Percentiles rank a stretch among this genome's conserved stretches.
Evolutionary conservation across 108 stramenopile genomes (phyloP).

Genomic region (Poteriospumella lacustris): DNA sequence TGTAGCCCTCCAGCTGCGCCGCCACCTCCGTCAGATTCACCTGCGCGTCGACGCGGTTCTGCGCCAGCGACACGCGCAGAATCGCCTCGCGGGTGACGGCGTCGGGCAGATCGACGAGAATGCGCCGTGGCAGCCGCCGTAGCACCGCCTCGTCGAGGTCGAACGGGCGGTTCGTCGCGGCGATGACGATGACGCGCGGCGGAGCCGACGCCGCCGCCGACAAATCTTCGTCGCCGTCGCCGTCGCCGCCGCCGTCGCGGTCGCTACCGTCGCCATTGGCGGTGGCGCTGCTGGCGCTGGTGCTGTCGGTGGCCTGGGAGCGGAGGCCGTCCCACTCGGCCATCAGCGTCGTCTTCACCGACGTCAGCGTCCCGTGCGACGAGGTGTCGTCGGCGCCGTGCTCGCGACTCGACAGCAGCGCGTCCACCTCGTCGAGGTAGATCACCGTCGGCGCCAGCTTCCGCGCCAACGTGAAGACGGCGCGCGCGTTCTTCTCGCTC

Average conservation of each 20-base stretch:
- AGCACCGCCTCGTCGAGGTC: slow-evolving; percentile 95
- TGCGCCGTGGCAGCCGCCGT: slow-evolving; percentile 82
- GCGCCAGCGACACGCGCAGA: slow-evolving; percentile 75
- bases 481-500: slow-evolving; percentile 94
- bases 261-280: too few species aligned
- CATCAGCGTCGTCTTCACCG: slow-evolving; percentile 80
- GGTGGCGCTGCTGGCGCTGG: too few species aligned
- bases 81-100: slow-evolving; percentile 77
- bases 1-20: slow-evolving; percentile 83
- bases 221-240: slow-evolving; percentile 75
- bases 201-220: slow-evolving; percentile 88
- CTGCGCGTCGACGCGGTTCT: slow-evolving; percentile 51
- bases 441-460: slow-evolving; percentile 88
- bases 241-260: slow-evolving; percentile 66
- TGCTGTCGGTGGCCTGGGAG: too few species aligned
- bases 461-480: slow-evolving; percentile 95
- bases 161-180: slow-evolving; percentile 90
- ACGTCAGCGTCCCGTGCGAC: slow-evolving; percentile 77
- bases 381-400: slow-evolving; percentile 81
- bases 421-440: slow-evolving; percentile 93
- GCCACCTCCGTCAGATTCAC: slow-evolving; percentile 84
- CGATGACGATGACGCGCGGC: slow-evolving; percentile 84
- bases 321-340: slow-evolving; percentile 88
- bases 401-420: slow-evolving; percentile 55
- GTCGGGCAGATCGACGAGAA: slow-evolving; percentile 93